A percentile compares a stretch with the other conserved stretches of the same genome.
These are phyloP conservation scores for Diaporthe citri DNA, from an alignment of 2,329 filamentous ascomycete species.

Conservation along the genomic window DNA sequence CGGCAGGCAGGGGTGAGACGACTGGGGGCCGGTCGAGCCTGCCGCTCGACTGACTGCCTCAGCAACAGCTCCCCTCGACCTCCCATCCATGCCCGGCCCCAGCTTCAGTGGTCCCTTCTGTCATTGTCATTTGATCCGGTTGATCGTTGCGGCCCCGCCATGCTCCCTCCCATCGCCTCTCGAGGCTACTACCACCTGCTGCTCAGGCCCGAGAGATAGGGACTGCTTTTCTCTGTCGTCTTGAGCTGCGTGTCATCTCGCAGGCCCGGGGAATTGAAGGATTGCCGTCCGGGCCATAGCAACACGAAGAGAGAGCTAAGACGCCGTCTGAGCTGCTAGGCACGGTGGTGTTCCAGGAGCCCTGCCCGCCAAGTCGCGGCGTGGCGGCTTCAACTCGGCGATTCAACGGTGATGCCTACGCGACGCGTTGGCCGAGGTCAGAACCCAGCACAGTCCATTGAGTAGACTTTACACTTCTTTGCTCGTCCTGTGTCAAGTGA, in stretches of 20 bases:
- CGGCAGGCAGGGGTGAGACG: conserved; percentile 14
- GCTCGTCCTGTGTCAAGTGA: conserved; percentile 6
- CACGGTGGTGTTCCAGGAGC: conserved; percentile 32
- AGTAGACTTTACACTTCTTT: conserved; percentile 23
- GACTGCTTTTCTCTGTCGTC: background rate
- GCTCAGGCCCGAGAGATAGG: background rate
- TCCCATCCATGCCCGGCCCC: background rate
- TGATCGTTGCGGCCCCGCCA: conserved; percentile 5
- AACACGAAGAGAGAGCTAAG: background rate
- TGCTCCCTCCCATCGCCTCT: background rate
- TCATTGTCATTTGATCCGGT: conserved; percentile 21
- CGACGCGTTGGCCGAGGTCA: conserved; percentile 20
- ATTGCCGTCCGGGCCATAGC: background rate
- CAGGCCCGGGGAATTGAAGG: background rate
- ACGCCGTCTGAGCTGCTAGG: conserved; percentile 10
- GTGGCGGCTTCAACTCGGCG: conserved; percentile 29
- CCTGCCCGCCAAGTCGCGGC: conserved; percentile 34
- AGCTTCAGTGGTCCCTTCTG: conserved; percentile 12
- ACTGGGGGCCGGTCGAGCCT: background rate
- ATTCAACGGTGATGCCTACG: conserved; percentile 22
- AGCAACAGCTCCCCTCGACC: conserved; percentile 1
- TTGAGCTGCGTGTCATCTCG: background rate
- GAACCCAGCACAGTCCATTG: conserved; percentile 24
- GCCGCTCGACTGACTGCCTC: conserved; percentile 22
- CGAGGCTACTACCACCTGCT: background rate